Base-by-base conservation (phyloP, 1,284 basidiomycete species). In the Mycena sp. region DNA sequence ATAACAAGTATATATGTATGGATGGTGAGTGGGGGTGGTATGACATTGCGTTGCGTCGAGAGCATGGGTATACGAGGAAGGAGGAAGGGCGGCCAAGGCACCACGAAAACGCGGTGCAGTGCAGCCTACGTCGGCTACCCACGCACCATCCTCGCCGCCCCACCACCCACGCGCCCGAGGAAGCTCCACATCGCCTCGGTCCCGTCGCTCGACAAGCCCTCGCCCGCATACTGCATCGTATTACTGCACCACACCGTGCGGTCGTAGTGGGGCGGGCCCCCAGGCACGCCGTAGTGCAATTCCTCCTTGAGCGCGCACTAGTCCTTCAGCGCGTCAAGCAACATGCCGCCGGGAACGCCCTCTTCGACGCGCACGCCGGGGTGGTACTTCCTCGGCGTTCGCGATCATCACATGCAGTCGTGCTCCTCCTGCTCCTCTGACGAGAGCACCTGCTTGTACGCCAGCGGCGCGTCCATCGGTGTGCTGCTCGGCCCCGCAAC, bases 301-400 rank as follows among this genome's bases (percentile, higher is more conserved):
- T 92, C 90, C 35, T 86, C 84, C 75, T 94, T 93, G 60, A 94
- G 79, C 7, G 87, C 83, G 64, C 85, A 85, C 89, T 92, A 93
- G 67, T 91, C 89, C 68, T 88, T 86, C 43, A 83, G 72, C 4
- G 84, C 79, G 32, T 90, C 90, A 53, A 85, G 81, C 11, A 89
- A 85, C 49, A 92, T 75, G 19, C 87, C 86, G 10, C 81, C 80
- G 3, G 80, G 72, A 23, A 87, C 69, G 5, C 83, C 78, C 45
- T 80, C 77, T 61, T 89, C 84, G 40, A 89, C 75, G 61, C 82
- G 77, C 9, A 81, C 75, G 49, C 88, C 88, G 16, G 80, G 81
- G 70, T 93, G 91, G 83, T 88, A 90, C 61, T 88, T 87, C 70
- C 83, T 86, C 61, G 93, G 82, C 2, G 83, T n/a, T 80, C 52